A percentile compares a stretch with the other conserved stretches of the same genome.
Conservation (phyloP, 73 alveolate species). For the Uronychia binucleata region DNA sequence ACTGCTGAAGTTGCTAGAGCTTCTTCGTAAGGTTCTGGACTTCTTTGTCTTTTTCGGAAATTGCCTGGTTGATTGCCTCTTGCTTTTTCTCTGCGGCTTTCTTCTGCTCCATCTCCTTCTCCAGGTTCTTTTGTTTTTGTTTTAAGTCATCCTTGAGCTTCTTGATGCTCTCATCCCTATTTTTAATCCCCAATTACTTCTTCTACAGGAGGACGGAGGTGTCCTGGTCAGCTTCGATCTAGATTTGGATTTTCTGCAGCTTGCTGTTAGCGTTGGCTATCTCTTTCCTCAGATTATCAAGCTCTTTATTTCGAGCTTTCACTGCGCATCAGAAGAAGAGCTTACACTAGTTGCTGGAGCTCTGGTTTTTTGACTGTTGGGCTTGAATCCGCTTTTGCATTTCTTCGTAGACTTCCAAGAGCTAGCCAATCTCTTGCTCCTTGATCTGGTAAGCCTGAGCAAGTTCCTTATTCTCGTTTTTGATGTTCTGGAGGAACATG, state of each 20-base stretch:
- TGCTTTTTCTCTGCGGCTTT: not conserved
- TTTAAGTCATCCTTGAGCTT: not conserved
- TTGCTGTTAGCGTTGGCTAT: not conserved
- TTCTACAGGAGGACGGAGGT: not conserved
- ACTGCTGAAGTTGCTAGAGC: not conserved
- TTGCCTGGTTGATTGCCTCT: not conserved
- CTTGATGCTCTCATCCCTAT: not conserved
- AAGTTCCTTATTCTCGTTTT: not conserved
- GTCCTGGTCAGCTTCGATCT: not conserved
- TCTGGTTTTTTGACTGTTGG: not conserved
- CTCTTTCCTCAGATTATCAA: not conserved
- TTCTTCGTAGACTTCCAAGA: not conserved
- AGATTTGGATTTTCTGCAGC: not conserved
- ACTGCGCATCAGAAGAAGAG: not conserved
- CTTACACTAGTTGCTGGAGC: not conserved
- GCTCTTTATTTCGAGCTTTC: not conserved
- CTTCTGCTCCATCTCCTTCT: not conserved
- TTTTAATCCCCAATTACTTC: not conserved
- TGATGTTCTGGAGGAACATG: not conserved
- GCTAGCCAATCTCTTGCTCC: not conserved
- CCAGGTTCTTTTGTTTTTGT: not conserved
- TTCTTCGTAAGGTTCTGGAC: not conserved
- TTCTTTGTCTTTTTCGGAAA: not conserved
- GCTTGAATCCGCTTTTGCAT: not conserved
- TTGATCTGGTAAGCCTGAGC: not conserved